Evolutionary conservation across 805 yeast genomes (phyloP).

Genomic region (Ogataea ramenticola): DNA sequence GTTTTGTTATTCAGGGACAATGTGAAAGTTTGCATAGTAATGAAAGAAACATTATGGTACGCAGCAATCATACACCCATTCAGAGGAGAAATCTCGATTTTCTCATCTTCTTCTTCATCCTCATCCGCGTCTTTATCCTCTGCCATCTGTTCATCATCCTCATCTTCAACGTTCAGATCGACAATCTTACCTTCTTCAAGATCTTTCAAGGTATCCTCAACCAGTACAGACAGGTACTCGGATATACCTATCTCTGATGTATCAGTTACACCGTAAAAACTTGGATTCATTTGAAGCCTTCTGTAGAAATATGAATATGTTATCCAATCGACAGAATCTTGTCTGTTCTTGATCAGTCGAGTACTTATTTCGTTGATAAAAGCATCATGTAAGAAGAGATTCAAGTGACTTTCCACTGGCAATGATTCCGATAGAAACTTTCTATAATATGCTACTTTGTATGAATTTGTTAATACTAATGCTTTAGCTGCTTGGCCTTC

Average conservation of each 20-base stretch:
- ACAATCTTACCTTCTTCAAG: constrained; percentile 54
- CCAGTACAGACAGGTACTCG: constrained; percentile 74
- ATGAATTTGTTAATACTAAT: constrained; percentile 47
- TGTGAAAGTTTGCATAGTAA: constrained; percentile 58
- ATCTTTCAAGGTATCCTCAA: constrained; percentile 64
- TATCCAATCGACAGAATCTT: constrained; percentile 87
- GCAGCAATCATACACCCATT: constrained; percentile 73
- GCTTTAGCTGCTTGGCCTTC: constrained; percentile 32
- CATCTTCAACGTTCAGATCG: constrained; percentile 39
- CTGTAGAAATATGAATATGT: constrained; percentile 80
- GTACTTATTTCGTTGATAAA: constrained; percentile 70
- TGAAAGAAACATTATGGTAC: constrained; percentile 57
- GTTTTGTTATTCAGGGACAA: constrained; percentile 45
- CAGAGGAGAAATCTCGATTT: constrained; percentile 45
- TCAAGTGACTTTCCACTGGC: constrained; percentile 78
- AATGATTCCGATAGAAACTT: constrained; percentile 66
- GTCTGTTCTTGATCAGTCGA: constrained; percentile 55
- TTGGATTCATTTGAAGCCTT: constrained; percentile 74
- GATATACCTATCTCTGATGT: constrained; percentile 63
- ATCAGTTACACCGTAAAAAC: constrained; percentile 76
- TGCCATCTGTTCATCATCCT: constrained; percentile 9
- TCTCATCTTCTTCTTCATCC: constrained; percentile 29
- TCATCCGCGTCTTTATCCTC: constrained; percentile 25
- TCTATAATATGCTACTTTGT: constrained; percentile 56
- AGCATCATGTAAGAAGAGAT: constrained; percentile 52